Evolutionary conservation across 2,329 filamentous ascomycete genomes (phyloP).

Genomic region (Paecilomyces sp.): DNA sequence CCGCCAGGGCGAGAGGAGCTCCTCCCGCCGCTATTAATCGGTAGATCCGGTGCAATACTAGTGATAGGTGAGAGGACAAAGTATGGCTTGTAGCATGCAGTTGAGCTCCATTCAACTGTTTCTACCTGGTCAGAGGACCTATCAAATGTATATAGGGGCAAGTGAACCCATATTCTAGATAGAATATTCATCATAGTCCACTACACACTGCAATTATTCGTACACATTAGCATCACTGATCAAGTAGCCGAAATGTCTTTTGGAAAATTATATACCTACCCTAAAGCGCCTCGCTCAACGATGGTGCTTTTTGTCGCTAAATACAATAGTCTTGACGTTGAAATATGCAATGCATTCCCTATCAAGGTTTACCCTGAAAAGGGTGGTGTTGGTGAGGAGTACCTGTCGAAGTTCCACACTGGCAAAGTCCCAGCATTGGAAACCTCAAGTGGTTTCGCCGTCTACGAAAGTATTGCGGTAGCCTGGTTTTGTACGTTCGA

Average conservation of each 20-base stretch:
- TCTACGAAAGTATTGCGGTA: conserved; percentile 1
- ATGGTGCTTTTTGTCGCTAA: not conserved
- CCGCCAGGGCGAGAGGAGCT: no score
- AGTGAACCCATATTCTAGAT: no score
- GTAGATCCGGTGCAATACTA: no score
- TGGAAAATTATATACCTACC: conserved; percentile 1
- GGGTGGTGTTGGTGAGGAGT: conserved; percentile 1
- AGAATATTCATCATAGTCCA: no score
- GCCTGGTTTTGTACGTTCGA: not conserved
- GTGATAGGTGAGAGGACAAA: no score
- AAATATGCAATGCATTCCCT: not conserved
- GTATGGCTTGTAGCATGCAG: no score
- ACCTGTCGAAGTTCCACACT: conserved; percentile 1
- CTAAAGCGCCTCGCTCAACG: not conserved
- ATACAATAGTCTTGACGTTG: not conserved
- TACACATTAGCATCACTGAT: no score
- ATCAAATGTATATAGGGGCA: no score
- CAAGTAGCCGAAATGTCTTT: not conserved
- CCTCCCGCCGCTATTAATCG: no score
- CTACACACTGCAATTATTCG: no score
- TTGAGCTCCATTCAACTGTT: no score
- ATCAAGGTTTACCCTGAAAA: conserved; percentile 1
- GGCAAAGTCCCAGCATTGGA: conserved; percentile 1
- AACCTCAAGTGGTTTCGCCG: not conserved
- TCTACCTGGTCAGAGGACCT: no score